Conservation (phyloP, 164 flowering plant genomes). For the Piper longum region DNA sequence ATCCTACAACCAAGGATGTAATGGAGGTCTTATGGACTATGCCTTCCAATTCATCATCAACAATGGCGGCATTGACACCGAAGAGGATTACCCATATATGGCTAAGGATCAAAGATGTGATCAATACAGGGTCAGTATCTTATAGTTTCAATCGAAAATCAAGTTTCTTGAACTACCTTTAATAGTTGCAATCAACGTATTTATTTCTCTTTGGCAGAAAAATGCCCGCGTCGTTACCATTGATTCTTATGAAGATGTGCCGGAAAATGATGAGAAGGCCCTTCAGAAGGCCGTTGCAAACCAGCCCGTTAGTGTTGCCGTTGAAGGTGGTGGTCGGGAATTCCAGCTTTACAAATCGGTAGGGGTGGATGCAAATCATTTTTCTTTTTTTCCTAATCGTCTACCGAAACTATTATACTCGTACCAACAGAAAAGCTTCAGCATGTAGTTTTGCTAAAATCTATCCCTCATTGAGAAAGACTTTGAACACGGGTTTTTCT, state of each 20-base stretch:
- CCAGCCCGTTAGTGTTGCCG: constrained; percentile 82
- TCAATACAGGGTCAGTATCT: constrained; percentile 25
- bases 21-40: constrained; percentile 94
- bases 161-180: background rate
- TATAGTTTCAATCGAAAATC: background rate
- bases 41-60: constrained; percentile 76
- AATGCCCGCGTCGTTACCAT: constrained; percentile 65
- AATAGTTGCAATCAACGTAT: background rate
- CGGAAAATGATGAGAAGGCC: constrained; percentile 39
- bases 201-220: constrained; percentile 26
- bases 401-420: too few species aligned
- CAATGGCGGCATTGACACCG: constrained; percentile 81
- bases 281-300: constrained; percentile 71
- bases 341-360: constrained; percentile 70
- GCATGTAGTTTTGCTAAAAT: too few species aligned
- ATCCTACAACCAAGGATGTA: constrained; percentile 54
- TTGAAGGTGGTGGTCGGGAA: constrained; percentile 69
- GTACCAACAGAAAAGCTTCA: too few species aligned
- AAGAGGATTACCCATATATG: constrained; percentile 66
- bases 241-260: constrained; percentile 75
- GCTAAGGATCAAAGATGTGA: constrained; percentile 49
- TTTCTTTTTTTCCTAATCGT: too few species aligned
- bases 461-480: too few species aligned
- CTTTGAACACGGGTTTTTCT: too few species aligned
- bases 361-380: constrained; percentile 3